Percentiles rank a stretch among this genome's conserved stretches.
Evolutionary conservation across 257 asterid species (phyloP).

Genomic region (Thymus quinquecostatus): DNA sequence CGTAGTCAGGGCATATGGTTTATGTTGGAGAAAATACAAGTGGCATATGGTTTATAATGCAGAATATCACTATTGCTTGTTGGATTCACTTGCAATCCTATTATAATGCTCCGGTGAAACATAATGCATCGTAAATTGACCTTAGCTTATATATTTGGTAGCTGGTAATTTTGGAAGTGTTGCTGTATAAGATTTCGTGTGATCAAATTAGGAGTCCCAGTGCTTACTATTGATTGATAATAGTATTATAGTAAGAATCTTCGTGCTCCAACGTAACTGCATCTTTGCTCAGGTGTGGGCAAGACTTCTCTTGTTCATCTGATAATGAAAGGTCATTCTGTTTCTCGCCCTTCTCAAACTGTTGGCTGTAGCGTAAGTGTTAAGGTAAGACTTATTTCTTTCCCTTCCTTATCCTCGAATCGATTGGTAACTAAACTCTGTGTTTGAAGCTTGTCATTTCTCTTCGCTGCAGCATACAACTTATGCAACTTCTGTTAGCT

Average conservation of each 20-base stretch:
- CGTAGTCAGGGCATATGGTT: not conserved
- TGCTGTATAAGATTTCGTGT: too few relatives aligned
- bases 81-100: not conserved
- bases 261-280: constrained; percentile 16
- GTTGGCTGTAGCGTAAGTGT: constrained; percentile 82
- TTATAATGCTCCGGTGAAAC: not conserved
- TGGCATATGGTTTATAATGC: not conserved
- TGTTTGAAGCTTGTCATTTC: constrained; percentile 16
- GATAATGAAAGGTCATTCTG: constrained; percentile 80
- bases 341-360: constrained; percentile 82
- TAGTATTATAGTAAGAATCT: constrained; percentile 1
- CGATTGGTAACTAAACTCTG: constrained; percentile 22
- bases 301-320: constrained; percentile 95
- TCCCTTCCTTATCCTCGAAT: constrained; percentile 19
- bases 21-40: not conserved
- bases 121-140: not conserved
- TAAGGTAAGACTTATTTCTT: constrained; percentile 50
- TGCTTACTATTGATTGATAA: not conserved
- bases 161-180: not conserved
- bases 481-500: constrained; percentile 69
- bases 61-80: not conserved
- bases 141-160: not conserved
- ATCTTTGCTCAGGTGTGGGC: constrained; percentile 70
- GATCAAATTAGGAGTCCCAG: not conserved
- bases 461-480: constrained; percentile 71